Conservation (phyloP, 179 eudicot genomes). For the Beta corolliflora region DNA sequence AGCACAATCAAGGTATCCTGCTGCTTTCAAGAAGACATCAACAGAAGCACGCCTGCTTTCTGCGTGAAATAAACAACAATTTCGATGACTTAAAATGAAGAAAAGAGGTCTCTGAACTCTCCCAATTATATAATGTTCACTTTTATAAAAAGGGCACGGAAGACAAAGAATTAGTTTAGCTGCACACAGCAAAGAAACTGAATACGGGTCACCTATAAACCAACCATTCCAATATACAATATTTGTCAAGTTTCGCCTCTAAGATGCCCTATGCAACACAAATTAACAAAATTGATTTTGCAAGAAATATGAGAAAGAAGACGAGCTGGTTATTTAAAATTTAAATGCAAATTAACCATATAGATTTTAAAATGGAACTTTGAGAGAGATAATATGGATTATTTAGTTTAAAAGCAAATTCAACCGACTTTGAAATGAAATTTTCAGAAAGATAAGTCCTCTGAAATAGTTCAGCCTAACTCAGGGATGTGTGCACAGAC, state of each 20-base stretch:
- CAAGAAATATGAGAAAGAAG: not conserved
- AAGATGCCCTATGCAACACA: not conserved
- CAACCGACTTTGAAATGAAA: not conserved
- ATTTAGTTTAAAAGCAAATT: no score
- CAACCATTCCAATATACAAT: not conserved
- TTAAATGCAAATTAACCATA: not conserved
- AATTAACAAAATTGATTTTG: not conserved
- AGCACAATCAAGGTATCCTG: conserved; percentile 98
- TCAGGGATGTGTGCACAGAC: not conserved
- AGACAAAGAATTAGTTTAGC: not conserved
- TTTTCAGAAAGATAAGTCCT: no score
- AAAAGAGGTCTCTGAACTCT: conserved; percentile 5
- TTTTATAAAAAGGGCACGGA: not conserved
- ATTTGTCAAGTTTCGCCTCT: not conserved
- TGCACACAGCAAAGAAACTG: not conserved
- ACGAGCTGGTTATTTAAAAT: not conserved
- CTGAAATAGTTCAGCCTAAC: not conserved
- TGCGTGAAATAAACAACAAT: conserved; percentile 32
- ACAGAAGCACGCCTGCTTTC: conserved; percentile 88
- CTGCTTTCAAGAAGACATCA: conserved; percentile 91
- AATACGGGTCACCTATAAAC: not conserved
- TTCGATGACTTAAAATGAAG: not conserved
- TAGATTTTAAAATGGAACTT: not conserved
- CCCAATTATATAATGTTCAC: not conserved
- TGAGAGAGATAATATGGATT: not conserved